Percentiles rank a stretch among this genome's conserved stretches.
Evolutionary conservation across 1,284 basidiomycete genomes (phyloP).

Genomic region (Phellinidium pouzarii): DNA sequence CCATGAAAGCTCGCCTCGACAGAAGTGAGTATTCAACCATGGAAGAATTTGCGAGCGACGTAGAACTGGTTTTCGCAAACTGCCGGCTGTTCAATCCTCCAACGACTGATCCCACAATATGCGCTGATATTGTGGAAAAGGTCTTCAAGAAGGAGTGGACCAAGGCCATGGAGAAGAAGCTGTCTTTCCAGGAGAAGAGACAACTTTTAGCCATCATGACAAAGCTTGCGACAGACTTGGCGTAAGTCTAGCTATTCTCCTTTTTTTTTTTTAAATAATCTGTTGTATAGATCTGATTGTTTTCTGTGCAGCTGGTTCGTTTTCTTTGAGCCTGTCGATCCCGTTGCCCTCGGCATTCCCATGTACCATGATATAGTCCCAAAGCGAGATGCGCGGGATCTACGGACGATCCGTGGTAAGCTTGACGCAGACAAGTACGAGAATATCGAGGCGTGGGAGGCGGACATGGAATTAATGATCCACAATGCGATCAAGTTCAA

Average conservation of each 20-base stretch:
- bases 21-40: slow-evolving; percentile 66
- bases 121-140: slow-evolving; percentile 70
- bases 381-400: slow-evolving; percentile 81
- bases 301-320: slow-evolving; percentile 51
- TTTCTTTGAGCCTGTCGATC: slow-evolving; percentile 85
- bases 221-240: slow-evolving; percentile 61
- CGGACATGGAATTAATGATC: slow-evolving; percentile 81
- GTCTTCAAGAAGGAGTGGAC: slow-evolving; percentile 85
- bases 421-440: slow-evolving; percentile 82
- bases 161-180: slow-evolving; percentile 66
- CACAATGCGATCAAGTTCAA: slow-evolving; percentile 85
- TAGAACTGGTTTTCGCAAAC: slow-evolving; percentile 84
- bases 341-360: slow-evolving; percentile 69
- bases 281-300: slow-evolving; percentile 8
- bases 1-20: slow-evolving; percentile 70
- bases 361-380: slow-evolving; percentile 80
- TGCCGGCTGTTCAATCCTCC: slow-evolving; percentile 87
- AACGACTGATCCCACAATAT: slow-evolving; percentile 66
- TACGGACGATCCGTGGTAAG: slow-evolving; percentile 76
- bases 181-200: slow-evolving; percentile 79
- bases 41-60: slow-evolving; percentile 78
- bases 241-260: slow-evolving; percentile 47
- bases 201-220: slow-evolving; percentile 70
- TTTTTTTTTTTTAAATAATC: neutral
- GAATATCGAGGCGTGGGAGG: slow-evolving; percentile 67